Base-by-base conservation (phyloP, 495 filamentous ascomycete species). In the Evernia prunastri region DNA sequence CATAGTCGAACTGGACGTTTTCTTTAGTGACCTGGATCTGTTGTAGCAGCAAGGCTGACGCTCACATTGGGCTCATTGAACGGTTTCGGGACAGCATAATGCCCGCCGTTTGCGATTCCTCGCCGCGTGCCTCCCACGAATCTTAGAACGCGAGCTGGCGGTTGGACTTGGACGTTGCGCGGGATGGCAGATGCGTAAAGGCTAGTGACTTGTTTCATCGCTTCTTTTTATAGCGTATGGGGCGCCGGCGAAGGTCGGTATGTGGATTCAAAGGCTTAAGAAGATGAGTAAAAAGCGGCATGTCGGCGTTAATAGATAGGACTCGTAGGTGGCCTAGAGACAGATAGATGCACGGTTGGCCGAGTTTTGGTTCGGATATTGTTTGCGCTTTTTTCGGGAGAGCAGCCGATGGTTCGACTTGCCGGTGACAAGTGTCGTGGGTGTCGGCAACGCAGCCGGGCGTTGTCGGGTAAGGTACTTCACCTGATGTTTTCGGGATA, bases 1-100 rank as follows among this genome's bases (percentile, higher is more conserved):
- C 81, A 72, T 96, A 98, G 76, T 91, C 87, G 79, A 92, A 88
- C 92, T 96, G 64, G 15, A 74, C 68, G 58, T 80, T 56, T 11
- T 4, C 27, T 13, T 39, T 17, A 23, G 29, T 4, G 42, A 56
- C 35, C 45, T 12, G 3, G 18, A 29, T n/a, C 20, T 39, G 23
- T 53, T 36, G 17, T 35, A 29, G 29, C 39, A 18, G n/a, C 51
- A 23, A 18, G 31, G 23, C 57, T 43, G 17, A 11, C 40, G 79
- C 89, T 72, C 78, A 96, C 94, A 72, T 96, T 98, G 25, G 90
- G 90, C 76, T 98, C 94, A 71, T 98, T 98, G 68, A 86, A 80
- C 62, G 96, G 82, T 66, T 84, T 87, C 53, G 94, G 94, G 29
- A 91, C 82, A 77, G 88, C 94, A 81, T 97, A 97, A 54, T 77